Conservation (phyloP, 306 rosid species). For the Lagenaria siceraria region DNA sequence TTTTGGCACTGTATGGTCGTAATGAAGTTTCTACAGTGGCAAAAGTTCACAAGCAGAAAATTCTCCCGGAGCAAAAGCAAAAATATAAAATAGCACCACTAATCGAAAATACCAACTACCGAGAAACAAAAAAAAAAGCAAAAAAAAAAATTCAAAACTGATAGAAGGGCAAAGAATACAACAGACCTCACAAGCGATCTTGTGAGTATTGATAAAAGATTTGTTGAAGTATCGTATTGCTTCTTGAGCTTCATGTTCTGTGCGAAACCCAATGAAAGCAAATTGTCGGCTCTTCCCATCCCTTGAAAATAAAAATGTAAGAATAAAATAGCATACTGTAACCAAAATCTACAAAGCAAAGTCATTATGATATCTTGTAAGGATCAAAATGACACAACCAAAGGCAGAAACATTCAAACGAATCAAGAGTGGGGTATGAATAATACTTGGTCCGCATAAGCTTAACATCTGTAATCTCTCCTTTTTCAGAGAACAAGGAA, state of each 20-base stretch:
- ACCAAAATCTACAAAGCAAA: background rate
- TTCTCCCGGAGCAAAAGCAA: background rate
- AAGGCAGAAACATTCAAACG: background rate
- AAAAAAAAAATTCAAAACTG: background rate
- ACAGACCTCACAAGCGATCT: conserved; percentile 66
- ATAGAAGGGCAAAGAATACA: background rate
- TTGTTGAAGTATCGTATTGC: conserved; percentile 60
- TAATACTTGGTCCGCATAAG: conserved; percentile 64
- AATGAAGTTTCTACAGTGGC: background rate
- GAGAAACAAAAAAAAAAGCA: too few relatives aligned
- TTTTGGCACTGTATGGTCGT: too few relatives aligned
- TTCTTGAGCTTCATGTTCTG: conserved; percentile 48
- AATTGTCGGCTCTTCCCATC: conserved; percentile 72
- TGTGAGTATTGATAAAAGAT: conserved; percentile 40
- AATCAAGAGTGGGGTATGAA: conserved; percentile 5
- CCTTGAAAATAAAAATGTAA: conserved; percentile 15
- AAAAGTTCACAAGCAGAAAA: background rate
- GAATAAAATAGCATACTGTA: background rate
- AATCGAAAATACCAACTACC: background rate
- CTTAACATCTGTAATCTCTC: conserved; percentile 74
- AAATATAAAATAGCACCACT: background rate
- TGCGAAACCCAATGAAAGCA: conserved; percentile 70
- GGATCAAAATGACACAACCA: background rate
- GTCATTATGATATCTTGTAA: background rate
- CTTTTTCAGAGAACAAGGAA: conserved; percentile 56